Evolutionary conservation across 768 basidiomycete genomes (phyloP).

Genomic region (Exsudoporus frostii): DNA sequence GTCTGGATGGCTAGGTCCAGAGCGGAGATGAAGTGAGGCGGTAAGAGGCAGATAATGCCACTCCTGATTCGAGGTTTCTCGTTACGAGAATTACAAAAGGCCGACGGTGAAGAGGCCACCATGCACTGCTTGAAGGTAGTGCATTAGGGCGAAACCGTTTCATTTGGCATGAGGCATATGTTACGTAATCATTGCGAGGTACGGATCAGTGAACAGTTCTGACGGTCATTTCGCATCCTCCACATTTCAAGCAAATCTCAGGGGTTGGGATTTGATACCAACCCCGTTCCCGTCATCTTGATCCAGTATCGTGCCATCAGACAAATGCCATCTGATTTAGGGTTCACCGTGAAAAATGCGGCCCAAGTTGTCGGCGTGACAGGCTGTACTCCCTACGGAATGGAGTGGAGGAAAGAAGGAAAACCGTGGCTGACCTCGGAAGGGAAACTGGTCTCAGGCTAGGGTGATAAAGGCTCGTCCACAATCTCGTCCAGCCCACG

Average conservation of each 20-base stretch:
- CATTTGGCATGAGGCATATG: no score
- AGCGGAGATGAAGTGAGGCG: neutral
- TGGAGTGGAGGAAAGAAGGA: neutral
- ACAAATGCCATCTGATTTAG: neutral
- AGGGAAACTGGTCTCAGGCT: neutral
- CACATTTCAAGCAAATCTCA: no score
- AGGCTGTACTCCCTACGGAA: neutral
- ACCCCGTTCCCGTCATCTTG: no score
- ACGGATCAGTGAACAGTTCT: no score
- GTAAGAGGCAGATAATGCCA: neutral
- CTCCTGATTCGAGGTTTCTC: neutral
- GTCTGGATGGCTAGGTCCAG: neutral
- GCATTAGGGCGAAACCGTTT: no score
- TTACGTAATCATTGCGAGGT: no score
- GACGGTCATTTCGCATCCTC: no score
- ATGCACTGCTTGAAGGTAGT: no score
- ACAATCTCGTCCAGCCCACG: neutral
- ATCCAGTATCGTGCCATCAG: no score
- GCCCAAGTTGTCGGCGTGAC: neutral
- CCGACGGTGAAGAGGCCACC: neutral
- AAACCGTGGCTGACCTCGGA: no score
- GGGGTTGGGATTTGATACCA: no score
- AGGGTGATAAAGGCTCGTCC: slow-evolving; percentile 2
- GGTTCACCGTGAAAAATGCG: neutral
- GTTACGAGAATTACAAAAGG: neutral